Evolutionary conservation across 176 grass and related monocot genomes (phyloP), one percentile per base, ranked within the genome.

Genomic region (Eleusine indica): DNA sequence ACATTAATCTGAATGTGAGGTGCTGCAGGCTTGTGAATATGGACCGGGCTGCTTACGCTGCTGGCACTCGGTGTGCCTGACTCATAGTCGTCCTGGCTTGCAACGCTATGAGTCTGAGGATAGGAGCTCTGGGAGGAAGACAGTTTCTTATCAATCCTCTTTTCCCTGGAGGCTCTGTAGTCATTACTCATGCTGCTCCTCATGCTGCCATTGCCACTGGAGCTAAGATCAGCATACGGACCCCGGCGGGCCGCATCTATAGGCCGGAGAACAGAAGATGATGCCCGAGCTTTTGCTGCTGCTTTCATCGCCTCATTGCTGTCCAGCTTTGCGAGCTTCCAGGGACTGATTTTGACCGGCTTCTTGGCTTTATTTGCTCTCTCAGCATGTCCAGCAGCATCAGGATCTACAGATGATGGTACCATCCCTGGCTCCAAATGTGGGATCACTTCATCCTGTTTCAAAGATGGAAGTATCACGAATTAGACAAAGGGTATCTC

Each of bases 401-500:
- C 97, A 41, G 97, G 97, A 68, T 99, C 97, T 4, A 99, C 81
- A 0, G 91, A 96, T 70, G 97, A 99, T 54, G 93, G 89, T 47
- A 96, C 86, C 93, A 94, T 95, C 63, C 89, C 85, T 58, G 97
- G 91, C 28, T 99, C 91, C 86, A 99, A 86, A 87, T 99, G 97
- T n/a, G 97, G 97, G 51, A 99, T 90, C 28, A 96, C 90, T 80
- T 99, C 97, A 89, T 99, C 97, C 93, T 99, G 53, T 84, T 81
- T 69, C 67, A 87, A 47, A 53, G 14, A n/a, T 60, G 21, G 57
- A 60, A 58, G n/a, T 52, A 80, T 47, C 53, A 19, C 4, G 62
- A 80, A 41, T 90, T 70, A 90, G 70, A 43, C 80, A 51, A 79
- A 79, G 0, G 51, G 19, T 7, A 2, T 21, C 9, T 73, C 48